Evolutionary conservation across 805 yeast species (phyloP), one percentile per base, ranked within the genome.

Genomic region (Wickerhamomyces hampshirensis): DNA sequence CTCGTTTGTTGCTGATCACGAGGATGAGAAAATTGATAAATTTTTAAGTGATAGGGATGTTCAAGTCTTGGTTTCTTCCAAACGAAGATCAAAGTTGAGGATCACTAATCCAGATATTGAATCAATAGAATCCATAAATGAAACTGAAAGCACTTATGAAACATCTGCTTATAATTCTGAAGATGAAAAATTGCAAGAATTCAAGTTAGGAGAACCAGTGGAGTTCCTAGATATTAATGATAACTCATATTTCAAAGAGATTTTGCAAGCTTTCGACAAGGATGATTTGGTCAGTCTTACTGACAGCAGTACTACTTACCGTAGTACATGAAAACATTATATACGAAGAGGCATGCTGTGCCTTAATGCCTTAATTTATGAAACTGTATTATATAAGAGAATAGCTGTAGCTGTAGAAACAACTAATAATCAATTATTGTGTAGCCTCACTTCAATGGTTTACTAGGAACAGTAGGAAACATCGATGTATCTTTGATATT

Each of bases 51-150:
- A 66, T 21, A 51, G 79, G 45, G 88, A 82, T 44, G 89, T 80
- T 2, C 89, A 82, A 55, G 82, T 82, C 7, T 58, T 82, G 41
- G 87, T 82, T 6, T 73, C 83, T 41, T 75, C 84, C 12, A 75
- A 73, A 50, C 62, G 87, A 46, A 62, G 84, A 39, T 69, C 81
- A 1, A 69, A 70, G 35, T 60, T 82, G 30, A 56, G 82, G 24
- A 75, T 82, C 26, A 68, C 75, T 31, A 82, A 82, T 49, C 89
- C 89, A 0, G 83, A 75, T 46, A 15, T 43, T 11, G 56, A 50
- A 7, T 37, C 44, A 11, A 24, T 40, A 12, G 28, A 19, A 3
- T 26, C 37, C 8, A 28, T 34, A 10, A 18, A 16, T 10, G 37
- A 32, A 16, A 16, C 23, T 15, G 24, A 21, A 28, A 9, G 30